These are phyloP conservation scores for Tilletia caries DNA, from an alignment of 1,284 basidiomycete genomes.

Conservation along the genomic window DNA sequence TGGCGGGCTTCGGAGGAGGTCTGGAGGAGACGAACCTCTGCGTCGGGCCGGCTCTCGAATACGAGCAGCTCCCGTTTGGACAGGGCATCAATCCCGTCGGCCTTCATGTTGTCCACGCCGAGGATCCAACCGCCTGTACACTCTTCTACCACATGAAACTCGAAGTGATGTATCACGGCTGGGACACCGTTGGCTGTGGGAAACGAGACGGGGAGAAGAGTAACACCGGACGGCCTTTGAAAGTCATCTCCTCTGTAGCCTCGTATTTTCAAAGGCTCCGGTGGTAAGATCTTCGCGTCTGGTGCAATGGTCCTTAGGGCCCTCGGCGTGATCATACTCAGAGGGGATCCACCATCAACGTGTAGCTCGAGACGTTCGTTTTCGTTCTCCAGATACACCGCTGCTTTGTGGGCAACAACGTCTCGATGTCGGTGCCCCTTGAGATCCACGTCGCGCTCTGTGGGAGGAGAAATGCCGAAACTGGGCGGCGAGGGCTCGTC, in stretches of 20 bases:
- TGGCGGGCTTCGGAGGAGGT: neutral
- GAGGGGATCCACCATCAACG: neutral
- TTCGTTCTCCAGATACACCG: neutral
- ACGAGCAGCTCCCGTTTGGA: neutral
- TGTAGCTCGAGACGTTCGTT: neutral
- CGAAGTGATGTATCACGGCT: neutral
- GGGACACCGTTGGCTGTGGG: neutral
- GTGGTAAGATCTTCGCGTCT: neutral
- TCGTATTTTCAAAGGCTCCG: neutral
- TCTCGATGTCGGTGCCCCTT: neutral
- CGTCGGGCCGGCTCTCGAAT: neutral
- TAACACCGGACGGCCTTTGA: neutral
- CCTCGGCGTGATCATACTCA: neutral
- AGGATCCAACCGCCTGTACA: neutral
- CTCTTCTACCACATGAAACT: neutral
- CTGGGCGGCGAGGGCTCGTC: neutral
- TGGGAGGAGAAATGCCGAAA: too few relatives aligned
- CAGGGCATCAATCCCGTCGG: neutral
- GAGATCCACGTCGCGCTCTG: too few relatives aligned
- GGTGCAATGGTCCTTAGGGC: neutral
- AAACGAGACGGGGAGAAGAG: neutral
- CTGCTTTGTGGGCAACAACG: neutral
- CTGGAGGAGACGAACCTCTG: neutral
- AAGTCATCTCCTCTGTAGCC: neutral
- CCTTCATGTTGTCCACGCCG: neutral